Percentiles rank a stretch among this genome's conserved stretches.
Evolutionary conservation across 805 yeast species (phyloP).

Genomic region (Barnettozyma salicaria): DNA sequence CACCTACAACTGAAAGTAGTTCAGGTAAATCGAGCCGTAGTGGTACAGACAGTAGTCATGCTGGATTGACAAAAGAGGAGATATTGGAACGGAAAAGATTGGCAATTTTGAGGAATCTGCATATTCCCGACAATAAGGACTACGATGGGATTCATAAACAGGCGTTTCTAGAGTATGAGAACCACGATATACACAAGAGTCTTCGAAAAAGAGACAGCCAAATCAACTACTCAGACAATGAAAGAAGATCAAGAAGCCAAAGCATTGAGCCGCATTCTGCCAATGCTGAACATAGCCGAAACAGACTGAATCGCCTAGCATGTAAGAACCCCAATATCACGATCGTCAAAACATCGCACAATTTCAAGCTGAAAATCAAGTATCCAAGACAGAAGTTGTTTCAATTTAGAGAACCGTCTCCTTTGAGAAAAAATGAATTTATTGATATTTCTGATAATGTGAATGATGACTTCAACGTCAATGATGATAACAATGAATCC

Average conservation of each 20-base stretch:
- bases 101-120: conserved; percentile 26
- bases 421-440: conserved; percentile 14
- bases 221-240: conserved; percentile 5
- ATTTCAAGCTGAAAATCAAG: conserved; percentile 22
- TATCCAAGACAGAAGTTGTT: conserved; percentile 16
- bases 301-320: conserved; percentile 1
- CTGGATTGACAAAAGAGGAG: conserved; percentile 15
- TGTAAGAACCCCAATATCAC: conserved; percentile 22
- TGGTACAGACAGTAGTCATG: conserved; percentile 1
- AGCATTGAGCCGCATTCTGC: neutral
- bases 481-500: conserved; percentile 15
- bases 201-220: conserved; percentile 12
- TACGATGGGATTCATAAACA: conserved; percentile 32
- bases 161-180: conserved; percentile 23
- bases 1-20: neutral
- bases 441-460: conserved; percentile 22
- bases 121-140: conserved; percentile 35
- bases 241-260: conserved; percentile 9
- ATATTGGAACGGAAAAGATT: conserved; percentile 15
- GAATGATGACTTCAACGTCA: conserved; percentile 22
- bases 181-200: conserved; percentile 10
- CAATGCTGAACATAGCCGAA: neutral
- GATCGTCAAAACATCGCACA: conserved; percentile 14
- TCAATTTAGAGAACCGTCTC: conserved; percentile 25
- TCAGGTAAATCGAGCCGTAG: conserved; percentile 5